These are phyloP conservation scores for Botrytis fragariae DNA, from an alignment of 2,329 filamentous ascomycete species.

Conservation along the genomic window DNA sequence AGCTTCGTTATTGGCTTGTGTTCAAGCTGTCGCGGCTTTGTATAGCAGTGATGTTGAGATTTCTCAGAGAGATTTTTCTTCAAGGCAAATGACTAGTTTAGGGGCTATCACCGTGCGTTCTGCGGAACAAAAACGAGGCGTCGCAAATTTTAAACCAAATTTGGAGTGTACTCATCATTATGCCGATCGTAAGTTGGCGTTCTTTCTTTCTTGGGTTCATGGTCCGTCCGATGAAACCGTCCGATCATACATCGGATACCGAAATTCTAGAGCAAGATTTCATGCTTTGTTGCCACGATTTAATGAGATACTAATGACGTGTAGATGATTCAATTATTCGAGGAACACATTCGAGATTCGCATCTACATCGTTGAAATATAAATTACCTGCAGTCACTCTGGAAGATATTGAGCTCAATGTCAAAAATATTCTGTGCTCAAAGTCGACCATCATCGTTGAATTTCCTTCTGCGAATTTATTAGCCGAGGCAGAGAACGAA, in stretches of 20 bases:
- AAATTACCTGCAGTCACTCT: conserved; percentile 26
- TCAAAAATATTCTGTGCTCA: conserved; percentile 22
- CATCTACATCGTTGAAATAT: conserved; percentile 26
- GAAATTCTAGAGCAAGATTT: neutral
- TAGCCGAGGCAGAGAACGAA: conserved; percentile 1
- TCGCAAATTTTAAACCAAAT: conserved; percentile 20
- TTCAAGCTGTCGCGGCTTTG: neutral
- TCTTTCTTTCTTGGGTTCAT: too few relatives aligned
- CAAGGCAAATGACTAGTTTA: neutral
- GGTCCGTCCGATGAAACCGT: too few relatives aligned
- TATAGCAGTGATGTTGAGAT: neutral
- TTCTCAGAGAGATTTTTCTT: neutral
- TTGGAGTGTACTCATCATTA: conserved; percentile 25
- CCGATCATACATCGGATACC: too few relatives aligned
- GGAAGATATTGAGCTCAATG: conserved; percentile 25
- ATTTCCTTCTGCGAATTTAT: neutral
- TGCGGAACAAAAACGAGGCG: neutral
- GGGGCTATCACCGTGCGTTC: conserved; percentile 18
- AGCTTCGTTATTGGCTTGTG: neutral
- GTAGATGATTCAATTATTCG: conserved; percentile 19
- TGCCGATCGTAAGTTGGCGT: conserved; percentile 24
- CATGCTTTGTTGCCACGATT: neutral
- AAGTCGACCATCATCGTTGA: conserved; percentile 18
- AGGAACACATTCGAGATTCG: conserved; percentile 21
- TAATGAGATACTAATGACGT: neutral